These are phyloP conservation scores for Aegilops umbellulata DNA, from an alignment of 176 grass and related monocot species.

Conservation along the genomic window DNA sequence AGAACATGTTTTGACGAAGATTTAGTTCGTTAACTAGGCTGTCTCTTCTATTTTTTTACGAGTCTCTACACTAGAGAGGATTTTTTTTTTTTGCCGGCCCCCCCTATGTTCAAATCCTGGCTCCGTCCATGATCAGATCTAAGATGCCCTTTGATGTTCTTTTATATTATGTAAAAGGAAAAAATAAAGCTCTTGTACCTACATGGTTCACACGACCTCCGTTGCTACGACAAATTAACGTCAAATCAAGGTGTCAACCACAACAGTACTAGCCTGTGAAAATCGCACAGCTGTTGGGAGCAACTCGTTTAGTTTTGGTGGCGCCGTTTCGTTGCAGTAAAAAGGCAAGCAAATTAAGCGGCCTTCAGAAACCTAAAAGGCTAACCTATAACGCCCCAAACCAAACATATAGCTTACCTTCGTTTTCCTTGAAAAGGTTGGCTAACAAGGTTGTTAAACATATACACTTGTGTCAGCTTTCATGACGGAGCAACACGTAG, in stretches of 20 bases:
- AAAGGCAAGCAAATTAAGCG: slow-evolving; percentile 13
- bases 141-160: too few relatives aligned
- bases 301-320: background rate
- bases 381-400: background rate
- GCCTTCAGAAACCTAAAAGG: slow-evolving; percentile 23
- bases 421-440: background rate
- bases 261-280: background rate
- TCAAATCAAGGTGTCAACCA: background rate
- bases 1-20: too few relatives aligned
- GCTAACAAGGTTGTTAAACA: background rate
- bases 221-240: background rate
- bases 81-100: too few relatives aligned
- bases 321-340: slow-evolving; percentile 14
- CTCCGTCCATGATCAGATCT: too few relatives aligned
- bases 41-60: too few relatives aligned
- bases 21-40: too few relatives aligned
- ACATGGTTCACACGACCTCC: background rate
- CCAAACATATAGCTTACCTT: background rate
- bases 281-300: background rate
- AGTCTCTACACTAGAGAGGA: too few relatives aligned
- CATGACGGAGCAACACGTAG: slow-evolving; percentile 18
- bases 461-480: slow-evolving; percentile 15
- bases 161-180: too few relatives aligned
- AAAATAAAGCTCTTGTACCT: background rate
- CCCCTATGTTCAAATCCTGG: too few relatives aligned